These are phyloP conservation scores for Dillenia suffruticosa DNA, from an alignment of 164 flowering plant genomes.

Conservation along the genomic window DNA sequence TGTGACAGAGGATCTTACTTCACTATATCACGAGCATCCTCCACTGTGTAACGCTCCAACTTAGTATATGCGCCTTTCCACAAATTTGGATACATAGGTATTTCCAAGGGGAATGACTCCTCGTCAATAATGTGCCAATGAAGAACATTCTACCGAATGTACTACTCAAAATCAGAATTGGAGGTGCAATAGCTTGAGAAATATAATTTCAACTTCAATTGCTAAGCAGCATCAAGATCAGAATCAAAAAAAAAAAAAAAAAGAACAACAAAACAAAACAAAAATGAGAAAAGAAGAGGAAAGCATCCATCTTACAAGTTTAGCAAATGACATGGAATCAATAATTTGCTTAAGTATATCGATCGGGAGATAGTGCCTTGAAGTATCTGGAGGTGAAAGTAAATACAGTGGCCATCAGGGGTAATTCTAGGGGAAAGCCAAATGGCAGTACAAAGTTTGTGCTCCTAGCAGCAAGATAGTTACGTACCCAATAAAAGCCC, in stretches of 20 bases:
- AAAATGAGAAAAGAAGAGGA: background rate
- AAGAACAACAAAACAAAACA: no score
- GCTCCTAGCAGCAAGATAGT: background rate
- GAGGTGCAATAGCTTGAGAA: constrained; percentile 15
- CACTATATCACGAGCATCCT: constrained; percentile 90
- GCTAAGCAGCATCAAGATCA: background rate
- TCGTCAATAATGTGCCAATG: constrained; percentile 99
- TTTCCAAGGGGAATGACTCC: constrained; percentile 88
- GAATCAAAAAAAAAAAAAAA: constrained; percentile 7
- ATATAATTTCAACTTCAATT: no score
- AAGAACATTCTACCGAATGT: constrained; percentile 87
- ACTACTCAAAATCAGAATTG: constrained; percentile 34
- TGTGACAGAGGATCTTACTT: constrained; percentile 36
- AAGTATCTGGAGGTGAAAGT: constrained; percentile 66
- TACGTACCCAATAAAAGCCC: constrained; percentile 83
- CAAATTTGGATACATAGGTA: constrained; percentile 77
- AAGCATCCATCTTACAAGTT: constrained; percentile 67
- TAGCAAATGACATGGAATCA: constrained; percentile 96
- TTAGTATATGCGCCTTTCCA: constrained; percentile 95
- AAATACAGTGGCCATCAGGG: constrained; percentile 6
- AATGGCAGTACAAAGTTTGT: background rate
- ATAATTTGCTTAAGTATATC: constrained; percentile 80
- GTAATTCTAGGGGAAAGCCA: background rate
- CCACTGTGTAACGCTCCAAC: constrained; percentile 89
- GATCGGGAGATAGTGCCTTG: constrained; percentile 79